Base-by-base conservation (phyloP, 164 flowering plant genomes). In the Santalum album region DNA sequence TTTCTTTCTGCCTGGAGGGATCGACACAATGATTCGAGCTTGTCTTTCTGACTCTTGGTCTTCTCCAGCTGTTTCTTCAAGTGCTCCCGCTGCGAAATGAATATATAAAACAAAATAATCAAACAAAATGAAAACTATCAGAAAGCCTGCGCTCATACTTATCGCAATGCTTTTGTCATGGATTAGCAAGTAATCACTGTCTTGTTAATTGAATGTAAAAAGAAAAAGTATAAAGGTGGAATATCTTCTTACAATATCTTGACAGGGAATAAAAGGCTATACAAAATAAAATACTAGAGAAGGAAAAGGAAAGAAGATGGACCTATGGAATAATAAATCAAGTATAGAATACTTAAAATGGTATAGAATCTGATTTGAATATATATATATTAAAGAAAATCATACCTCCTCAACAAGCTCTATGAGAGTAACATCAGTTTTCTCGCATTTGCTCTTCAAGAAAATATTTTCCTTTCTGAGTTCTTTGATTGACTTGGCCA, bases 1-100 rank as follows among this genome's bases (percentile, higher is more conserved):
- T 86, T 88, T 68, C 98, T 70, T 64, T 91, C 95, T 32, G 90
- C 96, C 65, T 88, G 95, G 54, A 91, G 83, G 16, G 88, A 80
- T 48, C 98, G 75, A 61, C 98, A 91, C 46, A 91, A 59, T 5
- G 92, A 79, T 62, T 91, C 96, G 22, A 91, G 92, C 69, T 81
- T 88, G 45, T 81, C 95, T 70, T 91, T 91, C 70, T 88, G 96
- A 49, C 81, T 84, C 76, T 76, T 86, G 44, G 74, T 49, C 61
- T 82, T 91, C 73, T 91, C 95, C 65, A 84, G 61, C 47, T 84
- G 96, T 64, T 84, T 80, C 86, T 91, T 91, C 77, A 82, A 10
- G 44, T 57, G 60, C 57, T 79, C 96, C 35, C 92, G 90, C 98
- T 87, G 78, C 38, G 19, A 12, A 45, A 51, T 49, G 16, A 18